These are phyloP conservation scores for Penicillium argentinense DNA, from an alignment of 495 filamentous ascomycete species.

Conservation along the genomic window DNA sequence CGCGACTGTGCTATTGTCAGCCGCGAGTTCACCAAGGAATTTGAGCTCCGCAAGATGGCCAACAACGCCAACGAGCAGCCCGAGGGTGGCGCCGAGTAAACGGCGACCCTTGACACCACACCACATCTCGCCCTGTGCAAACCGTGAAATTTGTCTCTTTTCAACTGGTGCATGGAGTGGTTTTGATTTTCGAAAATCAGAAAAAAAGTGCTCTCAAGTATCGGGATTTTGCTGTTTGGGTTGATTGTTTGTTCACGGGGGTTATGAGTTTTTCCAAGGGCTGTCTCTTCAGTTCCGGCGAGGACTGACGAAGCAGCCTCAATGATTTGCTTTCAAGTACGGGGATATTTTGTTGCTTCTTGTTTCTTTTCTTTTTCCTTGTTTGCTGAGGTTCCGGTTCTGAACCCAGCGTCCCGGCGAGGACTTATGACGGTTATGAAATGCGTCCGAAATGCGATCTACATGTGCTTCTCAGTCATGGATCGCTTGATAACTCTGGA, in stretches of 20 bases:
- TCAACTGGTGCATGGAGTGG: slow-evolving; percentile 16
- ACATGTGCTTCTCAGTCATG: no score
- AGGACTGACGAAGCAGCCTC: no score
- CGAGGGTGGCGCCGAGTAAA: slow-evolving; percentile 34
- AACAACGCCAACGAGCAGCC: slow-evolving; percentile 51
- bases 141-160: no score
- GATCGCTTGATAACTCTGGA: no score
- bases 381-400: background rate
- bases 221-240: no score
- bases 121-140: no score
- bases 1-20: slow-evolving; percentile 71
- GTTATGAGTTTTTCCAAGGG: no score
- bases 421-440: slow-evolving; percentile 8
- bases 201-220: no score
- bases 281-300: no score
- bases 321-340: background rate
- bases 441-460: no score
- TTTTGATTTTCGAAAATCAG: slow-evolving; percentile 8
- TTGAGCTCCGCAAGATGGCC: slow-evolving; percentile 87
- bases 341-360: background rate
- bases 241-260: no score
- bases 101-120: slow-evolving; percentile 13
- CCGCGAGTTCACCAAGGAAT: slow-evolving; percentile 93
- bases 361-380: slow-evolving; percentile 4
- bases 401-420: slow-evolving; percentile 8